Evolutionary conservation across 2,329 filamentous ascomycete genomes (phyloP).

Genomic region (Fusarium nygamai): DNA sequence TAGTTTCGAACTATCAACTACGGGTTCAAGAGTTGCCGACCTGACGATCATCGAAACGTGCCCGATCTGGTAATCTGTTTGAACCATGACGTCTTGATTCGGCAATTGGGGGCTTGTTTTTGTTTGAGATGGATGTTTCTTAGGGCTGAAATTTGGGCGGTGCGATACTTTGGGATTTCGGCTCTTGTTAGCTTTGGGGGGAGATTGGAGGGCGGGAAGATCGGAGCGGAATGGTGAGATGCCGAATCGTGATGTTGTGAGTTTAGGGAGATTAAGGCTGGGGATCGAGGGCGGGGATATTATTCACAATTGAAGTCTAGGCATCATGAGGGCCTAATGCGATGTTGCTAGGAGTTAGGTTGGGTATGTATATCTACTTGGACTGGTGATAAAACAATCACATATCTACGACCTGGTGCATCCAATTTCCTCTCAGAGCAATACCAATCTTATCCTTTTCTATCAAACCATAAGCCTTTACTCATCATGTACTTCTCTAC

Average conservation of each 20-base stretch:
- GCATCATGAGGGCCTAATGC: background rate
- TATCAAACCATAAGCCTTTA: background rate
- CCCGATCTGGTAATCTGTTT: background rate
- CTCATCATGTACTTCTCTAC: slow-evolving; percentile 13
- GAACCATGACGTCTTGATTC: background rate
- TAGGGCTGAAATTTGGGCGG: background rate
- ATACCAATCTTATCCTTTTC: background rate
- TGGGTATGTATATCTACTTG: background rate
- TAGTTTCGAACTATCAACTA: slow-evolving; percentile 8
- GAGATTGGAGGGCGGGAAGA: background rate
- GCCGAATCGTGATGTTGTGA: background rate
- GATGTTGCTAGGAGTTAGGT: background rate
- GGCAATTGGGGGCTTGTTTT: background rate
- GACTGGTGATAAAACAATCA: background rate
- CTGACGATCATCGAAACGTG: slow-evolving; percentile 18
- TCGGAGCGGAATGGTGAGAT: slow-evolving; percentile 6
- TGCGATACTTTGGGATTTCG: background rate
- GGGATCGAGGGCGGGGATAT: background rate
- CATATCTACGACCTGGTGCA: background rate
- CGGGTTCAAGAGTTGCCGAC: slow-evolving; percentile 23
- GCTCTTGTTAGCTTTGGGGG: background rate
- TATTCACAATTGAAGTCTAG: background rate
- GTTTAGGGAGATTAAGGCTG: background rate
- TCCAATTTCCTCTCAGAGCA: background rate
- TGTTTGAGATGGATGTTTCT: background rate